These are phyloP conservation scores for Claviceps purpurea DNA, from an alignment of 2,329 filamentous ascomycete genomes.

Conservation along the genomic window DNA sequence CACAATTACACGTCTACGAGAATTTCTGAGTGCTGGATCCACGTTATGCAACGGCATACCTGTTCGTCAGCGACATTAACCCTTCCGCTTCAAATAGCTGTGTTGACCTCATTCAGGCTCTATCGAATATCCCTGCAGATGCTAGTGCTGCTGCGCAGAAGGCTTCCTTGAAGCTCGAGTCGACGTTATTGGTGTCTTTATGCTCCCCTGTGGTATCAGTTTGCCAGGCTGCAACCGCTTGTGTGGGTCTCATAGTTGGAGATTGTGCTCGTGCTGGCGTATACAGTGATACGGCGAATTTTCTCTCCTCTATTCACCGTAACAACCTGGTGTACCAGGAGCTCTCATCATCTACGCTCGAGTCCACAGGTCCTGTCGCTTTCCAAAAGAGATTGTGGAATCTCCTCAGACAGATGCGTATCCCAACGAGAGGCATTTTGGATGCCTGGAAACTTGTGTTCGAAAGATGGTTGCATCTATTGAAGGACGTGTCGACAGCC, in stretches of 20 bases:
- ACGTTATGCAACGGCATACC: conserved; percentile 36
- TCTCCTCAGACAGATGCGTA: conserved; percentile 45
- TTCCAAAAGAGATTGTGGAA: conserved; percentile 54
- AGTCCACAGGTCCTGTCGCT: conserved; percentile 54
- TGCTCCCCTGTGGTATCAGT: conserved; percentile 53
- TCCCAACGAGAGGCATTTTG: conserved; percentile 52
- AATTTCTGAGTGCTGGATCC: conserved; percentile 43
- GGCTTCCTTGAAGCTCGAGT: conserved; percentile 45
- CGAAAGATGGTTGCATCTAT: conserved; percentile 49
- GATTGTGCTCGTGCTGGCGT: conserved; percentile 42
- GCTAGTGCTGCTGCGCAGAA: conserved; percentile 36
- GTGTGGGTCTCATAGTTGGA: conserved; percentile 48
- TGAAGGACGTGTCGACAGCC: conserved; percentile 42
- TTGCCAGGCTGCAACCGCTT: conserved; percentile 50
- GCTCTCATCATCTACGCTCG: conserved; percentile 48
- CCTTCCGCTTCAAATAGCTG: background rate
- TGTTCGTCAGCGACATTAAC: conserved; percentile 19
- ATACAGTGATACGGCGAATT: conserved; percentile 34
- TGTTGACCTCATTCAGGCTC: conserved; percentile 28
- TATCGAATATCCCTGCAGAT: conserved; percentile 40
- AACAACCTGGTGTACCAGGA: conserved; percentile 49
- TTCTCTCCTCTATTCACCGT: conserved; percentile 38
- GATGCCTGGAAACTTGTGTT: conserved; percentile 55
- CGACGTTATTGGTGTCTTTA: conserved; percentile 46
- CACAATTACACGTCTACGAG: conserved; percentile 34